Evolutionary conservation across 371 early-diverging fungal species (phyloP), one percentile per base, ranked within the genome.

Genomic region (Parasitella parasitica): DNA sequence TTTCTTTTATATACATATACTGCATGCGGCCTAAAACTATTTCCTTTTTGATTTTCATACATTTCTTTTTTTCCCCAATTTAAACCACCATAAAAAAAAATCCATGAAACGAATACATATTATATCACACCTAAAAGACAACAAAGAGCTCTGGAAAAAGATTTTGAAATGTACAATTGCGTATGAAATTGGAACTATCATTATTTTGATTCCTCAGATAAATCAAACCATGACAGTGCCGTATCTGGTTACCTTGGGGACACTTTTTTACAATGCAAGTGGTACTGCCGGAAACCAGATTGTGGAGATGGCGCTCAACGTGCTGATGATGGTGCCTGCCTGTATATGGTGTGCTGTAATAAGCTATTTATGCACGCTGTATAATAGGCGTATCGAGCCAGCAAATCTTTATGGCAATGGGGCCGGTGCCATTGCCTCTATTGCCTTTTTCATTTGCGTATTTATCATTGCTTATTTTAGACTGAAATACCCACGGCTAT

Each of bases 111-210:
- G 16, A 11, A 22, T 43, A 11, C 18, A 43, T 22, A 43, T 43
- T 8, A 7, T 22, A 20, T 43, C 43, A 43, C 22, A 43, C 18
- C 11, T 52, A 9, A 39, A 32, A 41, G 15, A 24, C 1, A 30
- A 60, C 18, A 51, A 34, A 43, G 46, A 46, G 16, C 16, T 73
- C 46, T 79, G 79, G 72, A 73, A 72, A 37, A 79, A 72, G 51
- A 63, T 79, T 9, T 63, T 72, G 36, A 79, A 79, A 53, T 76
- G 76, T 32, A 63, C 68, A 0, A 52, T 79, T n/a, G 76, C 73
- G 0, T 79, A 74, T 67, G 76, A 76, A 38, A 69, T 79, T 30
- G 71, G 58, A 6, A 65, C 59, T 0, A 72, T 79, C 32, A 37
- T 79, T 6, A 51, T 76, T n/a, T 50, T 79, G 22, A 60, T 76